Evolutionary conservation across 2,329 filamentous ascomycete genomes (phyloP).

Genomic region (Diaporthe nobilis): DNA sequence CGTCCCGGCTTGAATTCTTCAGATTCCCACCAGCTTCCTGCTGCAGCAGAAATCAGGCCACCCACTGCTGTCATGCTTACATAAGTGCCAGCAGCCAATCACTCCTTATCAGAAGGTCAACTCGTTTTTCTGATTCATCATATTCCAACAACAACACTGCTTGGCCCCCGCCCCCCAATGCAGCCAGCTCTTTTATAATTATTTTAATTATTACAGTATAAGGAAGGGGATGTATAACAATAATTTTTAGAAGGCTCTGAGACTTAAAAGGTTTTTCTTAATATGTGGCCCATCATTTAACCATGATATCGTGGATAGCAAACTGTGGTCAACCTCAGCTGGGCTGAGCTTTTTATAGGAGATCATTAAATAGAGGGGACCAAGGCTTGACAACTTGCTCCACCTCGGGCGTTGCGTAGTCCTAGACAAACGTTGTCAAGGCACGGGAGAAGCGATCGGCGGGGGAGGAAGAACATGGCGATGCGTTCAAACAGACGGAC

Average conservation of each 20-base stretch:
- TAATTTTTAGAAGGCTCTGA: too few species aligned
- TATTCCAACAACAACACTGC: not conserved
- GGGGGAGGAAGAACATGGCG: not conserved
- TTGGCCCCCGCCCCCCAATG: not conserved
- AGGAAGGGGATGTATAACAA: too few species aligned
- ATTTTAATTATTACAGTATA: too few species aligned
- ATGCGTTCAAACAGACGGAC: not conserved
- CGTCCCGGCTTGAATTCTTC: slow-evolving; percentile 29
- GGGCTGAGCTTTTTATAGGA: not conserved
- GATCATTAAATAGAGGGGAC: not conserved
- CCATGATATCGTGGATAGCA: not conserved
- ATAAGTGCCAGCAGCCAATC: slow-evolving; percentile 22
- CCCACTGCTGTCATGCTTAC: slow-evolving; percentile 20
- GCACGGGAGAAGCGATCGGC: not conserved
- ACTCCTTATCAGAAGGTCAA: slow-evolving; percentile 35
- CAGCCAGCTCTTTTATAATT: not conserved
- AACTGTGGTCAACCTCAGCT: not conserved
- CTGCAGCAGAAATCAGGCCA: slow-evolving; percentile 33
- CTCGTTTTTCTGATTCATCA: slow-evolving; percentile 6
- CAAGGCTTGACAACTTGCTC: not conserved
- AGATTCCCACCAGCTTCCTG: not conserved
- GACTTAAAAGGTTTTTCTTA: too few species aligned
- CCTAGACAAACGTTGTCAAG: not conserved
- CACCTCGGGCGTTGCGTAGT: not conserved
- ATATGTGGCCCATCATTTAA: not conserved